Evolutionary conservation across 192 early-diverging fungal species (phyloP), one percentile per base, ranked within the genome.

Genomic region (Linnemannia hyalina): DNA sequence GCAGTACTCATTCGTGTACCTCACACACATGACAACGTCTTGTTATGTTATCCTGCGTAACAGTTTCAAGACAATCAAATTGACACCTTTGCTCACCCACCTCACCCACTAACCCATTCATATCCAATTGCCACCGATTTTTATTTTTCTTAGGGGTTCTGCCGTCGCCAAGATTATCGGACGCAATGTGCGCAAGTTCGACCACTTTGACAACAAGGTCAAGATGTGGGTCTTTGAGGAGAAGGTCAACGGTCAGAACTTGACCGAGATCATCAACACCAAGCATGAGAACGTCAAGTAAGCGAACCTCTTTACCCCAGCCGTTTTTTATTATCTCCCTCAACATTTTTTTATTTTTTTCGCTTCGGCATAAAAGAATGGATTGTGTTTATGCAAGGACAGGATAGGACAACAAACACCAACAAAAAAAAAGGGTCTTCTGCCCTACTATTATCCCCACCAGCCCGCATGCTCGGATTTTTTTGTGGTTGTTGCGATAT

Each of bases 151-250:
- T 87, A 98, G 97, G 97, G 98, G 98, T 82, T 94, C 96, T 8
- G 97, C 95, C 26, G 95, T 97, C 76, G 97, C 97, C 11, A 95
- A 97, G 88, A 99, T 99, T 80, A 91, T 99, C 36, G 97, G 96
- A 38, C 83, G 80, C 82, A 99, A 99, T 88, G 96, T 97, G 42
- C 77, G 69, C 11, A 80, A 78, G 20, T 76, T 72, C 49, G 89
- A 90, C 77, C 93, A 93, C 54, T 98, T 97, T 90, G 95, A 97
- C 89, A 76, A 87, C 38, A 90, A 94, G 54, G 97, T 98, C 74
- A 93, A 93, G 71, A 96, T 97, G 94, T 99, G 97, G 97, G 98
- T 99, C 26, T 97, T 94, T 90, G 97, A 99, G 88, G 98, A 99
- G 88, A 91, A 80, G 40, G 89, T 97, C 54, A 89, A 97, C 68